Conservation (phyloP, 352 stramenopile species). For the Globisporangium barbulae region DNA sequence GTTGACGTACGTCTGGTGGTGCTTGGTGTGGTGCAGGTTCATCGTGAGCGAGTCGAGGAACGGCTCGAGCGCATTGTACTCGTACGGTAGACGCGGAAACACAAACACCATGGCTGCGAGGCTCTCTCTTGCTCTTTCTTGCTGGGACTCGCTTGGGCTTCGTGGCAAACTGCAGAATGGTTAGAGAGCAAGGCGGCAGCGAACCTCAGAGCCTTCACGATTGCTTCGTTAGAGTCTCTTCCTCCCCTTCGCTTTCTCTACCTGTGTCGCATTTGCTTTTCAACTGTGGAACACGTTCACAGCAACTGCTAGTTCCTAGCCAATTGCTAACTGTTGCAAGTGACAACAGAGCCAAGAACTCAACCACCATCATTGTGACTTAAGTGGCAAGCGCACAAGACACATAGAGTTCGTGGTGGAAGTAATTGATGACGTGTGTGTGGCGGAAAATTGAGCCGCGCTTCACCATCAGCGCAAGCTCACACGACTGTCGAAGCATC, state of each 20-base stretch:
- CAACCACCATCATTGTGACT: no score
- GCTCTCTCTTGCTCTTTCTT: background rate
- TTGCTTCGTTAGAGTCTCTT: background rate
- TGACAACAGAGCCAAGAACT: no score
- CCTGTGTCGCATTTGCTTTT: background rate
- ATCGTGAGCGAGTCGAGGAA: conserved; percentile 51
- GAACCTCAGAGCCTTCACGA: background rate
- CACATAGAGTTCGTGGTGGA: no score
- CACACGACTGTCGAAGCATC: no score
- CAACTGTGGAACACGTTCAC: background rate
- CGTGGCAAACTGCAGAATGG: background rate
- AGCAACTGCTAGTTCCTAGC: no score
- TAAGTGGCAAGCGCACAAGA: no score
- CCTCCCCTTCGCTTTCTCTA: background rate
- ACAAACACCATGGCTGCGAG: conserved; percentile 18
- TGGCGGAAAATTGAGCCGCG: no score
- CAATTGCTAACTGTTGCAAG: no score
- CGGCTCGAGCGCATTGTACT: conserved; percentile 54
- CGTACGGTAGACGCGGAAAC: conserved; percentile 44
- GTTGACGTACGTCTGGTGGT: conserved; percentile 48
- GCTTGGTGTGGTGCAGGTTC: conserved; percentile 57
- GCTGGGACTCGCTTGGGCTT: background rate
- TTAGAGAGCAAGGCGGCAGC: background rate
- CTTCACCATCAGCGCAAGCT: no score
- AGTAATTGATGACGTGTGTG: no score